phyloP scores from a whole-genome alignment of 108 stramenopile genomes.

The Fragilariopsis cylindrus region DNA sequence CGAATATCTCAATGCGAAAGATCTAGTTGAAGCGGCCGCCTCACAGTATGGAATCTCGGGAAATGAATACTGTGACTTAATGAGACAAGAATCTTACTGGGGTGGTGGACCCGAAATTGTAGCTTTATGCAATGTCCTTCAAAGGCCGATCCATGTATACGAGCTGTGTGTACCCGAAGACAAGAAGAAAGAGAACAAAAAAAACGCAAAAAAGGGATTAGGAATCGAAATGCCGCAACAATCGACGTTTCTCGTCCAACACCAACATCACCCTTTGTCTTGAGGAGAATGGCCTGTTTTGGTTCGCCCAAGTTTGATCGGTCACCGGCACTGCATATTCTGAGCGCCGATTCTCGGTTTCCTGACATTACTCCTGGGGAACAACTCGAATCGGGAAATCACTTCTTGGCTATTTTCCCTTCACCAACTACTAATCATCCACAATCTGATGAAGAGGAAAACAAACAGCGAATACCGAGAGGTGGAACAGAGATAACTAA shows the following conservation, averaged over 20 bases:
- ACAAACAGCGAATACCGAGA: slow-evolving; percentile 23
- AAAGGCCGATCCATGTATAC: slow-evolving; percentile 94
- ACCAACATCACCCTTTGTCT: slow-evolving; percentile 44
- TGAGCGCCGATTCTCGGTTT: slow-evolving; percentile 85
- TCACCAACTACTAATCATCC: neutral
- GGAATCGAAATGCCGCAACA: neutral
- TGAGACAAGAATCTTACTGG: slow-evolving; percentile 92
- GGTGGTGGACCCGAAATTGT: slow-evolving; percentile 98
- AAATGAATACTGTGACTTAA: slow-evolving; percentile 83
- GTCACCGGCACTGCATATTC: slow-evolving; percentile 70
- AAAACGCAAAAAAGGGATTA: neutral
- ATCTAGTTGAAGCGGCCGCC: slow-evolving; percentile 81
- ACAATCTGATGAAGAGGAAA: slow-evolving; percentile 18
- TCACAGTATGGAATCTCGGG: slow-evolving; percentile 76
- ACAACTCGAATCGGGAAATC: slow-evolving; percentile 82
- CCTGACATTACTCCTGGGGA: slow-evolving; percentile 80
- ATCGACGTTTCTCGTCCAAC: neutral
- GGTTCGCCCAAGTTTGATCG: slow-evolving; percentile 89
- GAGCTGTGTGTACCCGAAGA: slow-evolving; percentile 47
- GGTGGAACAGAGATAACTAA: neutral
- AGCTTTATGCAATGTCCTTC: slow-evolving; percentile 87
- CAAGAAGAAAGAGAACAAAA: slow-evolving; percentile 10
- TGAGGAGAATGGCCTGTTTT: slow-evolving; percentile 93
- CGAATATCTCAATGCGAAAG: slow-evolving; percentile 68
- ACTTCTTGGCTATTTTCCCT: slow-evolving; percentile 92